A percentile compares a stretch with the other conserved stretches of the same genome.
Evolutionary conservation across 148 eudicot genomes (phyloP).

Genomic region (Vaccinium darrowii): DNA sequence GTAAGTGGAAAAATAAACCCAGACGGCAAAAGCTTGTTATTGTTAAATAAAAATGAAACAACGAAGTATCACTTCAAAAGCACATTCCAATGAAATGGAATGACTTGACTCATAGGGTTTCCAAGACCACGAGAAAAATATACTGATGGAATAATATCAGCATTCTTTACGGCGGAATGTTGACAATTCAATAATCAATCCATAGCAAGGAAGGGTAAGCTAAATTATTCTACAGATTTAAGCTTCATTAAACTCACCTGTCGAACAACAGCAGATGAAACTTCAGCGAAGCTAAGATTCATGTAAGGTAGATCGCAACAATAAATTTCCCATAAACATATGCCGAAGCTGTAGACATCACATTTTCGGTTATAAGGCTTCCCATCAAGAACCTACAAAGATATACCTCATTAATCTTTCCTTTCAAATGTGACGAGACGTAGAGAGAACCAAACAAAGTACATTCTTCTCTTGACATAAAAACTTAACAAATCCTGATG

Average conservation of each 20-base stretch:
- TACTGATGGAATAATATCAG: neutral
- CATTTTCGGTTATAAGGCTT: conserved; percentile 82
- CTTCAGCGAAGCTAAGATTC: conserved; percentile 80
- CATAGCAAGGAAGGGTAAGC: neutral
- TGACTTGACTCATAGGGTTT: neutral
- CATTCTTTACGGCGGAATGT: neutral
- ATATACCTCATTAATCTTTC: conserved; percentile 20
- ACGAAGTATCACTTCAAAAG: neutral
- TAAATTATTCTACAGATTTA: conserved; percentile 13
- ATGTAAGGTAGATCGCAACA: conserved; percentile 90
- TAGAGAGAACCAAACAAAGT: neutral
- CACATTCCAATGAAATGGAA: neutral
- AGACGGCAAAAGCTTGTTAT: neutral
- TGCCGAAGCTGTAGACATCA: conserved; percentile 92
- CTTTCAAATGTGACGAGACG: neutral
- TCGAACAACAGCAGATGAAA: conserved; percentile 72
- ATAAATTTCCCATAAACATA: conserved; percentile 92
- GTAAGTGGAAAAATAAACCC: neutral
- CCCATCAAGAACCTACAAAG: conserved; percentile 79
- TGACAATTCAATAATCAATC: neutral
- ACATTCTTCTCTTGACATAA: neutral
- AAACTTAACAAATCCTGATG: neutral
- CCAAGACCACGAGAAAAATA: neutral
- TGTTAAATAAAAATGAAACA: neutral
- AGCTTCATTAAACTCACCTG: conserved; percentile 66